These are phyloP conservation scores for Penicillium sp. DNA, from an alignment of 2,329 filamentous ascomycete genomes.

Conservation along the genomic window DNA sequence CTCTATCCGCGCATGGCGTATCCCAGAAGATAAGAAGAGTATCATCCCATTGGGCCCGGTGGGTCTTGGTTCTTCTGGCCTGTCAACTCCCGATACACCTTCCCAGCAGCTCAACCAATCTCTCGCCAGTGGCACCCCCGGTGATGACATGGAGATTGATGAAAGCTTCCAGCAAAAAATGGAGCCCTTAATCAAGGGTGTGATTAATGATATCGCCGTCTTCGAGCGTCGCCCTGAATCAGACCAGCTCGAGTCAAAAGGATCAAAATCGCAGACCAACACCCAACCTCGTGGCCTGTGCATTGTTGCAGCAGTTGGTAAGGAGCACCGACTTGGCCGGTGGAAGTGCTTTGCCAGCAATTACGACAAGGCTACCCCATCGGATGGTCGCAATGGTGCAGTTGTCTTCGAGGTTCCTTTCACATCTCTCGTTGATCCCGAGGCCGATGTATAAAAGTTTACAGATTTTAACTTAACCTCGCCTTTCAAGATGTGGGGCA, in stretches of 20 bases:
- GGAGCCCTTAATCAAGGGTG: conserved; percentile 60
- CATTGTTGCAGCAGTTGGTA: conserved; percentile 81
- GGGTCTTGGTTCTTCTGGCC: conserved; percentile 38
- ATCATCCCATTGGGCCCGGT: conserved; percentile 72
- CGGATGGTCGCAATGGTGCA: conserved; percentile 72
- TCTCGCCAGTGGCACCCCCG: conserved; percentile 32
- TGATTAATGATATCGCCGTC: conserved; percentile 85
- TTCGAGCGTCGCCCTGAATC: conserved; percentile 68
- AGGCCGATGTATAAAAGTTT: conserved; percentile 24
- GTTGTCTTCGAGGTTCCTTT: conserved; percentile 79
- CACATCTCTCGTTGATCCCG: conserved; percentile 17
- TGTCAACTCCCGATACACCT: conserved; percentile 26
- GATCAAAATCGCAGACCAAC: conserved; percentile 41
- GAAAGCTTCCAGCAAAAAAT: conserved; percentile 19
- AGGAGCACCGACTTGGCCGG: conserved; percentile 79
- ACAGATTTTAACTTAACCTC: conserved; percentile 1
- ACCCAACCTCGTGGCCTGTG: conserved; percentile 62
- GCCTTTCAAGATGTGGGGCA: conserved; percentile 11
- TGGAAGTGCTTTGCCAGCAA: conserved; percentile 62
- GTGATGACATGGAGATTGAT: conserved; percentile 27
- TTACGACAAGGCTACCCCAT: conserved; percentile 31
- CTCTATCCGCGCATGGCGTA: conserved; percentile 77
- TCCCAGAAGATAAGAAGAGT: conserved; percentile 77
- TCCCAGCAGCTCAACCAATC: conserved; percentile 36
- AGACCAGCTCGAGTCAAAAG: conserved; percentile 16